A percentile compares a stretch with the other conserved stretches of the same genome.
Evolutionary conservation across 225 moss, liverwort and hornwort species (phyloP).

Genomic region (Climacium dendroides): DNA sequence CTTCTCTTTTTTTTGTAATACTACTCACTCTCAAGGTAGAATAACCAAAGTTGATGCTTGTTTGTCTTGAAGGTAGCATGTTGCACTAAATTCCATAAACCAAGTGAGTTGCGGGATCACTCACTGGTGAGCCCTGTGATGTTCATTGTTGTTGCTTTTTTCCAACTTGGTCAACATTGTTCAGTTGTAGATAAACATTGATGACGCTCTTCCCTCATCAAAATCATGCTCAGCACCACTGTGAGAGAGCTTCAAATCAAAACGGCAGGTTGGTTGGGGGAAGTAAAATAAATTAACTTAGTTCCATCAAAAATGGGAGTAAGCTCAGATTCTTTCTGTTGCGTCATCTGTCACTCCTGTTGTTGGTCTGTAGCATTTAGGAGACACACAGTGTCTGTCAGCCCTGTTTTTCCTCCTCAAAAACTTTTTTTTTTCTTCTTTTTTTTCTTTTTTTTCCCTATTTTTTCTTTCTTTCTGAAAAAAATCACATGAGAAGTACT

Average conservation of each 20-base stretch:
- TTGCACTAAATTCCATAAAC: too few relatives aligned
- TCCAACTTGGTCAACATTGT: not conserved
- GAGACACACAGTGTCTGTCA: not conserved
- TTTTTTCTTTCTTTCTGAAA: too few relatives aligned
- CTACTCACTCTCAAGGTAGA: too few relatives aligned
- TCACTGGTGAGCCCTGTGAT: not conserved
- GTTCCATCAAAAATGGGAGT: not conserved
- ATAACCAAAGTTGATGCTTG: too few relatives aligned
- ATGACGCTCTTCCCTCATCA: not conserved
- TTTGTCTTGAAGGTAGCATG: too few relatives aligned
- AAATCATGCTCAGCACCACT: too few relatives aligned
- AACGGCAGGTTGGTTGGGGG: not conserved
- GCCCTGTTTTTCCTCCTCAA: not conserved
- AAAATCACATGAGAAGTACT: not conserved
- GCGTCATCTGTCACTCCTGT: not conserved
- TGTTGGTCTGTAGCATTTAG: not conserved
- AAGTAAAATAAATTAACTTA: not conserved
- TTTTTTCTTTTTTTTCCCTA: too few relatives aligned
- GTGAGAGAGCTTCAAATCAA: too few relatives aligned
- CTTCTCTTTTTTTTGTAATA: too few relatives aligned
- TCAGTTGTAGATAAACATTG: not conserved
- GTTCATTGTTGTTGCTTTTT: not conserved
- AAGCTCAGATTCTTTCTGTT: not conserved
- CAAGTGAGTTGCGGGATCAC: too few relatives aligned
- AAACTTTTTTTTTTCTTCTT: not conserved